Evolutionary conservation across 2,329 filamentous ascomycete species (phyloP).

Genomic region (Karstenula rhodostoma): DNA sequence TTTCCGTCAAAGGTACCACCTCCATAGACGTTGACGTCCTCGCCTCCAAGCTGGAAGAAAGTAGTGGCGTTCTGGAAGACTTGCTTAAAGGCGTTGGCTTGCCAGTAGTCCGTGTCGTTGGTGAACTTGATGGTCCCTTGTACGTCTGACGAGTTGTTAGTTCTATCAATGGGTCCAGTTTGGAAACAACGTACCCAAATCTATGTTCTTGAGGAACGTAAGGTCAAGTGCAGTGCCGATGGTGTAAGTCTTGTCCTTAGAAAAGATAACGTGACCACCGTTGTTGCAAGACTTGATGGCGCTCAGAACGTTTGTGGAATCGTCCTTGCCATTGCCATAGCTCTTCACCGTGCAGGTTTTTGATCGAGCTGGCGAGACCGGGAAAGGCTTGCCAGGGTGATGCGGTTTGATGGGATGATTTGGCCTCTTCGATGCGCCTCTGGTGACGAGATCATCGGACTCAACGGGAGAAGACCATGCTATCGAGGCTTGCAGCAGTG

Average conservation of each 20-base stretch:
- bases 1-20: conserved; percentile 70
- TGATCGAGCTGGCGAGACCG: conserved; percentile 43
- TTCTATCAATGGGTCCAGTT: background rate
- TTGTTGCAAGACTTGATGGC: conserved; percentile 68
- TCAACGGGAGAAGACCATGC: conserved; percentile 30
- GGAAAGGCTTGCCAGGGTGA: conserved; percentile 45
- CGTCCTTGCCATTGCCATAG: conserved; percentile 55
- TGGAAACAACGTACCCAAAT: conserved; percentile 58
- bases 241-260: conserved; percentile 63
- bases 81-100: conserved; percentile 69
- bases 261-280: conserved; percentile 69
- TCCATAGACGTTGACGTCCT: conserved; percentile 73
- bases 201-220: conserved; percentile 69
- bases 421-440: conserved; percentile 38
- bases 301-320: conserved; percentile 60
- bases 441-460: conserved; percentile 14
- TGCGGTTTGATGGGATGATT: conserved; percentile 46
- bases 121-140: conserved; percentile 69
- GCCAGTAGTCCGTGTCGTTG: conserved; percentile 74
- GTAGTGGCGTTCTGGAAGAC: conserved; percentile 72
- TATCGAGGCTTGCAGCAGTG: conserved; percentile 37
- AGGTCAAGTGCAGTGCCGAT: conserved; percentile 71
- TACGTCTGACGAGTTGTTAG: conserved; percentile 55
- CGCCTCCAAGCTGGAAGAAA: conserved; percentile 72
- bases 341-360: conserved; percentile 51